Evolutionary conservation across 106 monocot genomes (phyloP), one percentile per base, ranked within the genome.

Genomic region (Iris macrosiphon): DNA sequence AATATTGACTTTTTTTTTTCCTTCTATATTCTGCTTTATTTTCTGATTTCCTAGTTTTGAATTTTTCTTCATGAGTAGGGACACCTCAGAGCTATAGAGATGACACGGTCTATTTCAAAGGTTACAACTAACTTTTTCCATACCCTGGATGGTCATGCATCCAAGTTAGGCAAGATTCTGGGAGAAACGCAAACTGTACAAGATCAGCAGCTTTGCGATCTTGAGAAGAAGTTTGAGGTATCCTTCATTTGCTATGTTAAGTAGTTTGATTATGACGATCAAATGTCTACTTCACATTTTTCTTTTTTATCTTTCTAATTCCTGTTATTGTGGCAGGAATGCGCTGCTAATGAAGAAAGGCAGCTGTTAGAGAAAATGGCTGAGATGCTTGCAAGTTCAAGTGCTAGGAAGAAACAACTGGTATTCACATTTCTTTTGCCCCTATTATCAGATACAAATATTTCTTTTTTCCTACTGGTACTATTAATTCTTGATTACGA

Each of bases 181-280:
- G 72, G 83, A 67, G 83, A 90, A 72, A 77, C 96, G 26, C 90
- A 87, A 74, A 41, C 51, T 37, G 72, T 70, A 3, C 96, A 98
- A 72, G 72, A 90, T 46, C 68, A 59, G 64, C 82, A 77, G 60
- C 80, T 98, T 6, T 63, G 47, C 60, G 90, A 98, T 31, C 90
- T 98, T 65, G 96, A 98, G 62, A 90, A 64, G 64, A 98, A 98
- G 35, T 98, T 98, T 69, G 96, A 98, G 86, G 96, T 90, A 40
- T 47, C 45, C 50, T 8, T 42, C 4, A 23, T 26, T 41, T 42
- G 4, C 3, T 31, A 1, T 53, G 24, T 9, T 38, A 28, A 26
- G 27, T 26, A 55, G 13, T 35, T 60, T 61, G 13, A 45, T 60
- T 26, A 49, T 49, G 4, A 31, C 14, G 14, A 31, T 23, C 7